A percentile compares a stretch with the other conserved stretches of the same genome.
phyloP scores from a whole-genome alignment of 345 rosid species.

The Euclidium syriacum region DNA sequence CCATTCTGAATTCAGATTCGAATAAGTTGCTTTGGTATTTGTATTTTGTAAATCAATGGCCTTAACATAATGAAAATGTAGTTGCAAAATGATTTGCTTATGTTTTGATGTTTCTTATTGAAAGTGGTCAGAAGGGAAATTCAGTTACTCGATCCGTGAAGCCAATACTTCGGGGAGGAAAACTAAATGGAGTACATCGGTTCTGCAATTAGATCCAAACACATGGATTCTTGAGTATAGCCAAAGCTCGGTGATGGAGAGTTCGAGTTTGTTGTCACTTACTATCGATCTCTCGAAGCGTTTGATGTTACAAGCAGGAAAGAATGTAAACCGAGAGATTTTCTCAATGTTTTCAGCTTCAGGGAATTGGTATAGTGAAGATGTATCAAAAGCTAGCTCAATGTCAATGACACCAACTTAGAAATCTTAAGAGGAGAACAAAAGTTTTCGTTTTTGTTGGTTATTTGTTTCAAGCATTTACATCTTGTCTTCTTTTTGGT shows the following conservation, averaged over 20 bases:
- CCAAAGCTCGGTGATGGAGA: conserved; percentile 41
- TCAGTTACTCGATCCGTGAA: conserved; percentile 39
- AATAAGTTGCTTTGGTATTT: not conserved
- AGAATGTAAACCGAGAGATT: conserved; percentile 16
- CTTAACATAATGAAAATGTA: not conserved
- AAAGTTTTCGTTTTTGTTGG: not conserved
- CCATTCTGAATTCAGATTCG: not conserved
- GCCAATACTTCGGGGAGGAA: conserved; percentile 54
- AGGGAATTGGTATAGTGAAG: conserved; percentile 11
- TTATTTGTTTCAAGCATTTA: conserved; percentile 7
- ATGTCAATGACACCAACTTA: conserved; percentile 34
- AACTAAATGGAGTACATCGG: conserved; percentile 49
- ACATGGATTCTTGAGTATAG: conserved; percentile 79
- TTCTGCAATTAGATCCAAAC: conserved; percentile 62
- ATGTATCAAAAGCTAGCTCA: conserved; percentile 5
- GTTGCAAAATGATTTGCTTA: not conserved
- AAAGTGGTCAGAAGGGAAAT: conserved; percentile 71
- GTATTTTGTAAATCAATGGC: not conserved
- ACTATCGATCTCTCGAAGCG: conserved; percentile 40
- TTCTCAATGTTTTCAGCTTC: conserved; percentile 19
- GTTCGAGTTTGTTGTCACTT: conserved; percentile 41
- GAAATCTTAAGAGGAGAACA: not conserved
- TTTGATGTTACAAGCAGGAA: conserved; percentile 26
- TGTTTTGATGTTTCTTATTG: conserved; percentile 8
- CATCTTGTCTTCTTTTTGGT: conserved; percentile 9